A percentile compares a stretch with the other conserved stretches of the same genome.
phyloP scores from a whole-genome alignment of 1,284 basidiomycete species.

The Ganoderma sp. region DNA sequence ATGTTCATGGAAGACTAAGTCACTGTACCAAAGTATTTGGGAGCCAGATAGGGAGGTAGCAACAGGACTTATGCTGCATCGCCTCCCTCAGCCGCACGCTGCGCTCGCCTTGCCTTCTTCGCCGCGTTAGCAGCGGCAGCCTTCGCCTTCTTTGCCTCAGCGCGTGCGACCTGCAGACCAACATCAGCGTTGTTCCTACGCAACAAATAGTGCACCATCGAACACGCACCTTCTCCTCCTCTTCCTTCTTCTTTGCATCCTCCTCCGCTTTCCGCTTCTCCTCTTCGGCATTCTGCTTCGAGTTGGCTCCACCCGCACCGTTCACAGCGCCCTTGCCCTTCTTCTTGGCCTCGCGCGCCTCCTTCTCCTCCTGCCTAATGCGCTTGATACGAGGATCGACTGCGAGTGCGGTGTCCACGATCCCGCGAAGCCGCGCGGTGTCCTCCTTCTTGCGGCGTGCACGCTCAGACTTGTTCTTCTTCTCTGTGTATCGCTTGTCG shows the following conservation, averaged over 20 bases:
- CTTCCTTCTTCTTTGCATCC: conserved; percentile 64
- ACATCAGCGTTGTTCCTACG: not conserved
- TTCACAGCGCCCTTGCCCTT: conserved; percentile 55
- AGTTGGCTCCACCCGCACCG: conserved; percentile 57
- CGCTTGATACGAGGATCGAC: conserved; percentile 96
- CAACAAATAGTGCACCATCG: not conserved
- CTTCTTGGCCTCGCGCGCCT: conserved; percentile 93
- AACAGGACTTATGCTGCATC: conserved; percentile 15
- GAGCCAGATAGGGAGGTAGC: not conserved
- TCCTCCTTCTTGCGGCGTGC: conserved; percentile 98
- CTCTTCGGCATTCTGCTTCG: conserved; percentile 14
- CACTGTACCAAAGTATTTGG: not conserved
- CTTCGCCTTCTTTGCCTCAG: conserved; percentile 85
- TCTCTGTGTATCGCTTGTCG: conserved; percentile 98
- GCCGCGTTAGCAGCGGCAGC: conserved; percentile 88
- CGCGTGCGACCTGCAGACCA: conserved; percentile 62
- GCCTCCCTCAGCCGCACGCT: conserved; percentile 41
- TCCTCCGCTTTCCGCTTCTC: conserved; percentile 64
- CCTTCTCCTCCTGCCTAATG: conserved; percentile 97
- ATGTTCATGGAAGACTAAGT: not conserved
- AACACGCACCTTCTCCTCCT: conserved; percentile 63
- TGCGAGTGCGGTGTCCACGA: conserved; percentile 89
- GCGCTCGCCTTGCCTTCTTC: conserved; percentile 89
- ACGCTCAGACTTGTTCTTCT: conserved; percentile 99
- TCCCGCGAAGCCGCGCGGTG: conserved; percentile 84